phyloP scores from a whole-genome alignment of 2,329 filamentous ascomycete species.

The Beauveria varroae region DNA sequence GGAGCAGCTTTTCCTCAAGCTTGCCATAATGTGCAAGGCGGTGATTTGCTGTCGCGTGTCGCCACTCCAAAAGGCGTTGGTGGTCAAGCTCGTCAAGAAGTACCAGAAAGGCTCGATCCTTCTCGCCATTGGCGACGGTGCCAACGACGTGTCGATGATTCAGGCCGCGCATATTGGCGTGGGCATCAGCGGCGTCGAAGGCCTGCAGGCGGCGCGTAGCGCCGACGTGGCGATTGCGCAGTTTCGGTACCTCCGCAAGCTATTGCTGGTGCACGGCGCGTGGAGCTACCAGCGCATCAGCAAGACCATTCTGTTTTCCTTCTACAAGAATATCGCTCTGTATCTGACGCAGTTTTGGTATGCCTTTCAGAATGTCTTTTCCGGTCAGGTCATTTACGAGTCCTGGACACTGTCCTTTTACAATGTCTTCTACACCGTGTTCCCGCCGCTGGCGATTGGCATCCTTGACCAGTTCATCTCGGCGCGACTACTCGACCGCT shows the following conservation, averaged over 20 bases:
- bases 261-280: slow-evolving; percentile 87
- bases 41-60: slow-evolving; percentile 98
- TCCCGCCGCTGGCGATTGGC: slow-evolving; percentile 88
- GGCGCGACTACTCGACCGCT: slow-evolving; percentile 84
- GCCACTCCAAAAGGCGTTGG: slow-evolving; percentile 90
- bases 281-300: slow-evolving; percentile 98
- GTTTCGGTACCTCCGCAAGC: slow-evolving; percentile 89
- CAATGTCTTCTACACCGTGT: slow-evolving; percentile 95
- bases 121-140: slow-evolving; percentile 92
- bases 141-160: slow-evolving; percentile 99
- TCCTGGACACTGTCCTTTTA: slow-evolving; percentile 99
- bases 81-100: slow-evolving; percentile 96
- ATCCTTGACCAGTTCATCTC: slow-evolving; percentile 98
- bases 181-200: slow-evolving; percentile 94
- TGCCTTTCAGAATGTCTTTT: slow-evolving; percentile 97
- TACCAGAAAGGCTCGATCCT: slow-evolving; percentile 82
- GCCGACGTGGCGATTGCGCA: slow-evolving; percentile 94
- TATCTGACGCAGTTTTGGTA: slow-evolving; percentile 99
- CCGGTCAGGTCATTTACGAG: slow-evolving; percentile 95
- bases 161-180: slow-evolving; percentile 97
- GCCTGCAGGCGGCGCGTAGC: slow-evolving; percentile 89
- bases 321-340: slow-evolving; percentile 98
- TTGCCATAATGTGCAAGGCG: slow-evolving; percentile 96
- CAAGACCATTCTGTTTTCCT: slow-evolving; percentile 96
- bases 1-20: slow-evolving; percentile 86